phyloP scores from a whole-genome alignment of 108 stramenopile species.

The Skeletonema tropicum region DNA sequence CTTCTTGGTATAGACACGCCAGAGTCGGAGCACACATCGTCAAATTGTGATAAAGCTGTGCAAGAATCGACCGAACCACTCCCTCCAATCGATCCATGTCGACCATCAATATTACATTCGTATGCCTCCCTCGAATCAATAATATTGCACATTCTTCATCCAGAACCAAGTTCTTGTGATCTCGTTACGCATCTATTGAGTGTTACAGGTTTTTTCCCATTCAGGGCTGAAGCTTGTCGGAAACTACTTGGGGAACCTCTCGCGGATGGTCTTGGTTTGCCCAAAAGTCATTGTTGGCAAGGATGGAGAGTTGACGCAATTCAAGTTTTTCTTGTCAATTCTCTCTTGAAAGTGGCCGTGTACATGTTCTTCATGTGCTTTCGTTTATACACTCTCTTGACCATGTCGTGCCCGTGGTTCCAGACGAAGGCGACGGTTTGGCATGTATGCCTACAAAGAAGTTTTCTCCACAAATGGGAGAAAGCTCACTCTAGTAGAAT shows the following conservation, averaged over 20 bases:
- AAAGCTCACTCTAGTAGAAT: conserved; percentile 52
- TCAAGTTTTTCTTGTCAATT: not conserved
- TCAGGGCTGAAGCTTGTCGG: conserved; percentile 69
- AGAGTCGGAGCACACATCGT: conserved; percentile 13
- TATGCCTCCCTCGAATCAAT: conserved; percentile 50
- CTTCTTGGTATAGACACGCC: conserved; percentile 70
- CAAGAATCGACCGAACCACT: conserved; percentile 26
- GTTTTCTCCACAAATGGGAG: conserved; percentile 53
- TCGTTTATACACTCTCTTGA: conserved; percentile 52
- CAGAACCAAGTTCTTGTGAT: conserved; percentile 64
- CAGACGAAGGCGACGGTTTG: conserved; percentile 35
- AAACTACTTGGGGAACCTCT: conserved; percentile 69
- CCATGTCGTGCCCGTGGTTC: conserved; percentile 43
- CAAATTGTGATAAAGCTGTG: conserved; percentile 14
- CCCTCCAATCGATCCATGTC: conserved; percentile 67
- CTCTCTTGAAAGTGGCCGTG: conserved; percentile 8
- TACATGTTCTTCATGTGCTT: conserved; percentile 43
- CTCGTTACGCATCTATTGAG: conserved; percentile 72
- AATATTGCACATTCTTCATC: conserved; percentile 54
- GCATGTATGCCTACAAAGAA: conserved; percentile 34
- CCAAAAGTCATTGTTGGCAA: conserved; percentile 34
- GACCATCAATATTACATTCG: conserved; percentile 59
- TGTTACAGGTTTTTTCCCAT: conserved; percentile 36
- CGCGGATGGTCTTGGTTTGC: conserved; percentile 70
- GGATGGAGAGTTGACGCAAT: conserved; percentile 17